phyloP scores from a whole-genome alignment of 768 basidiomycete genomes.

The Xerocomellus dryophilus region DNA sequence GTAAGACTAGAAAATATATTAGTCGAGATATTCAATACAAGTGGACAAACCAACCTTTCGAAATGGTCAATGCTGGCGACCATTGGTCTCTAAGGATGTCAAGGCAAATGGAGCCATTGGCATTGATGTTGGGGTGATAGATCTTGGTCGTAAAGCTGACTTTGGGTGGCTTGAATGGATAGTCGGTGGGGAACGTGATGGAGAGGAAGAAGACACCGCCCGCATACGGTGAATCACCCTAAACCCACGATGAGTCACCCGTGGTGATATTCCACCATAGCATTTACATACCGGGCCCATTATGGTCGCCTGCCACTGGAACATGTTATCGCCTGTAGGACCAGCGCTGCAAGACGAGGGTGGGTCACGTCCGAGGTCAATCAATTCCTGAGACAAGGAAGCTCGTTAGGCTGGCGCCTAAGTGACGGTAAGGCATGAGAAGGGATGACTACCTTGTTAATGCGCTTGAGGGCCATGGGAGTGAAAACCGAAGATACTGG shows the following conservation, averaged over 20 bases:
- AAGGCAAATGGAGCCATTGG: constrained; percentile 97
- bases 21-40: constrained; percentile 1
- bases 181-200: constrained; percentile 93
- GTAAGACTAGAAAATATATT: constrained; percentile 56
- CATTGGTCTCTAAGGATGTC: constrained; percentile 99
- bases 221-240: constrained; percentile 97
- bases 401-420: constrained; percentile 13
- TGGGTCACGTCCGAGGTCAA: constrained; percentile 99
- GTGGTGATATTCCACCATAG: constrained; percentile 1
- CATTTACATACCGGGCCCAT: constrained; percentile 87
- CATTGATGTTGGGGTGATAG: constrained; percentile 99
- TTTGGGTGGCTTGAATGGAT: constrained; percentile 99
- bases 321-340: constrained; percentile 96
- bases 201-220: constrained; percentile 99
- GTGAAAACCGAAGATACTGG: constrained; percentile 7
- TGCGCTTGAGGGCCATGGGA: constrained; percentile 95
- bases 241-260: constrained; percentile 26
- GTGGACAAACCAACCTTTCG: constrained; percentile 71
- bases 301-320: constrained; percentile 99
- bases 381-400: constrained; percentile 71
- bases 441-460: constrained; percentile 82
- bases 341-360: constrained; percentile 99
- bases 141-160: constrained; percentile 99
- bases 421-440: not conserved
- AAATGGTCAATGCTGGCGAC: constrained; percentile 98